Base-by-base conservation (phyloP, 2,329 filamentous ascomycete species). In the Talaromyces islandicus region DNA sequence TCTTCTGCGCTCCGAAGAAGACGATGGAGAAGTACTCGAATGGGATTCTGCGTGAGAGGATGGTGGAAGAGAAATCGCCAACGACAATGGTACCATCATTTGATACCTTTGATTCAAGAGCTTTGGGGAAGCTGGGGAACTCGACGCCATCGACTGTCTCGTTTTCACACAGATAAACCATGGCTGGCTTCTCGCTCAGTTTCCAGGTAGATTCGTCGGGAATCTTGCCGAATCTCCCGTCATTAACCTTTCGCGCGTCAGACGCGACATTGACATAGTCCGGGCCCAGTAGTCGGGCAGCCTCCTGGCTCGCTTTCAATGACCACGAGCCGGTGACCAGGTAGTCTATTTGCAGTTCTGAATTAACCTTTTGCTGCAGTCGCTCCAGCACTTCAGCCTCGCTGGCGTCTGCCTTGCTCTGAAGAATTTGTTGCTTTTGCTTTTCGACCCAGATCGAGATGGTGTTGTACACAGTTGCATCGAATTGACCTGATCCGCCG, bases 41-140 rank as follows among this genome's bases (percentile, higher is more conserved):
- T 32, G 59, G 59, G 43, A 61, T 61, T 12, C 51, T 38, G 38
- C 59, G 59, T 7, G 59, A 61, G 56, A 97, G 85, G 71, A 97
- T 96, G 75, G 97, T 97, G 61, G 91, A 96, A 53, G 85, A 89
- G 90, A 97, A 96, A 75, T 97, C 93, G 21, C 90, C 91, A 5
- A 96, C 88, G 6, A 97, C 88, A 61, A 96, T 84, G 0, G 87
- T 86, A 32, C 86, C 85, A 56, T 87, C 83, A 9, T 86, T 86
- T 55, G 86, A 83, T 3, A 75, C 75, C 11, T 83, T 85, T 17
- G 71, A 65, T 54, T 84, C 83, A 25, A 95, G 80, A 7, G 75
- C 73, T 64, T 87, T 77, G 25, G 93, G 93, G 70, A 89, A 88
- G 3, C 68, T 76, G 6, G 88, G 91, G 67, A 95, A 96, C 71